Evolutionary conservation across 1,284 basidiomycete genomes (phyloP).

Genomic region (Cutaneotrichosporon cavernicola): DNA sequence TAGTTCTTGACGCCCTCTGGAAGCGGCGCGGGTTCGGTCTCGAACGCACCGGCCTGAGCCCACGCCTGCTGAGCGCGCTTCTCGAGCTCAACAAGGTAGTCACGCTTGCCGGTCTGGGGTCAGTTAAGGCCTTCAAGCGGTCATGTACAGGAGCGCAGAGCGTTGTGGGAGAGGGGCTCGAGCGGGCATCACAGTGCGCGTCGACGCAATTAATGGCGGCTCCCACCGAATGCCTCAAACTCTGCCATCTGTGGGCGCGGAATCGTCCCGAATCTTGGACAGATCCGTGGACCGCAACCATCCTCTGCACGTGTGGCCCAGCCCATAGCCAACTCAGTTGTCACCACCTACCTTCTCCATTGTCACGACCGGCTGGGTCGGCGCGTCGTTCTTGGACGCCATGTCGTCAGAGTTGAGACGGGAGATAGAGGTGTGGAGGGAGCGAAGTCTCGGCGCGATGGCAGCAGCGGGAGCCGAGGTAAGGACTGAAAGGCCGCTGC

Average conservation of each 20-base stretch:
- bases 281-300: background rate
- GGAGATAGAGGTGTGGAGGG: conserved; percentile 8
- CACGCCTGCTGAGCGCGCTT: conserved; percentile 79
- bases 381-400: conserved; percentile 39
- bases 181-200: background rate
- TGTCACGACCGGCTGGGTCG: conserved; percentile 39
- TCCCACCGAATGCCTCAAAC: background rate
- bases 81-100: conserved; percentile 79
- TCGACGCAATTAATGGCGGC: background rate
- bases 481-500: conserved; percentile 13
- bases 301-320: background rate
- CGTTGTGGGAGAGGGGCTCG: background rate
- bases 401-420: conserved; percentile 21
- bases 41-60: conserved; percentile 64
- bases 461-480: conserved; percentile 7
- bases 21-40: conserved; percentile 74
- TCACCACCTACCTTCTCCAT: conserved; percentile 48
- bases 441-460: background rate
- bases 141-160: background rate
- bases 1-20: conserved; percentile 67
- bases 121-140: conserved; percentile 14
- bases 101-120: conserved; percentile 83
- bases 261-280: background rate
- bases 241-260: background rate
- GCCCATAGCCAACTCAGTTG: background rate